Base-by-base conservation (phyloP, 2,329 filamentous ascomycete species). In the Cryphonectria nitschkei region DNA sequence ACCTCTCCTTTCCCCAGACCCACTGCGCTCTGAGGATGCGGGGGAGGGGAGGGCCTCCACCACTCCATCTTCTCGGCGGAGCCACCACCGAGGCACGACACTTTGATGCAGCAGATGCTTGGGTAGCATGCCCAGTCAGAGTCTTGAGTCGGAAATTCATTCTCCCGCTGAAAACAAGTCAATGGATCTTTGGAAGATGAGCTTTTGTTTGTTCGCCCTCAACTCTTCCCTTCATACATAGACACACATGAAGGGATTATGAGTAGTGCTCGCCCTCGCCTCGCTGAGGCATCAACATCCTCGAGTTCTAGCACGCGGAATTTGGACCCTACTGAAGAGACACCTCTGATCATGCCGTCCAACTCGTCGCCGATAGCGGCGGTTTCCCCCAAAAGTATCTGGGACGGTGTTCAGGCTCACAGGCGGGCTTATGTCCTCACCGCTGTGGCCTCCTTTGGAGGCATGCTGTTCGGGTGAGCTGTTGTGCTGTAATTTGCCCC, bases 401-500 rank as follows among this genome's bases (percentile, higher is more conserved):
- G 71, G 71, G 61, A 69, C 58, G 63, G 68, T 6, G 64, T 72
- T 26, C 67, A 61, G 50, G 56, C 66, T 37, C 70, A 72, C 22
- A 69, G 66, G 29, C 60, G 65, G 41, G 52, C 71, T 0, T 72
- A 72, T 43, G 61, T 66, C 62, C 63, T 72, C 6, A 72, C 71
- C 29, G 71, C 63, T n/a, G 66, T 72, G 19, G 62, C 71, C n/a
- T 72, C 71, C 1, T 72, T 72, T 22, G 71, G 71, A 39, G 71
- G 71, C 41, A 72, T 72, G 71, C 66, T 72, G 1, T 72, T 72
- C 19, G 71, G 71, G 71, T 72, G 13, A 64, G 71, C 52, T 37
- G 71, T 52, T 29, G 29, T 13, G 3, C 1, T 22, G 32, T 2
- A 4, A 22, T 11, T 50, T n/a, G 22, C 6, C 43, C 5, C 4